A percentile compares a stretch with the other conserved stretches of the same genome.
Conservation (phyloP, 1,284 basidiomycete species). For the Mycena citricolor region DNA sequence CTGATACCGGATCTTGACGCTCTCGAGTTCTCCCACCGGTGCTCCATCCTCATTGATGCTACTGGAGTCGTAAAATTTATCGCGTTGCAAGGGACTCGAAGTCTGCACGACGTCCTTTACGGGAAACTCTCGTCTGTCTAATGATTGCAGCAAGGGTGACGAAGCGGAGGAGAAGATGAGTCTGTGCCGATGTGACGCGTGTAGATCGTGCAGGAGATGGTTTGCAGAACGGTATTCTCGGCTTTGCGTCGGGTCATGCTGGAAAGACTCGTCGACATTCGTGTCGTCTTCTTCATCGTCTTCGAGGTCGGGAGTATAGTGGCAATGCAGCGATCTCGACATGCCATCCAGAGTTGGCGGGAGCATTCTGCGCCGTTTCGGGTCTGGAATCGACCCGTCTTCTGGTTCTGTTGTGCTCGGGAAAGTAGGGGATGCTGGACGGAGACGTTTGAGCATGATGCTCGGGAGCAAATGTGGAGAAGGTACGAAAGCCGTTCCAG, state of each 20-base stretch:
- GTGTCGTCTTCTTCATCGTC: constrained; percentile 34
- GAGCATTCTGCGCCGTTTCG: constrained; percentile 49
- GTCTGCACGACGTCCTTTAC: neutral
- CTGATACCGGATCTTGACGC: constrained; percentile 61
- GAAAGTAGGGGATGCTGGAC: constrained; percentile 47
- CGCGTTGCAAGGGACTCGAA: neutral
- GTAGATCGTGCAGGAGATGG: constrained; percentile 63
- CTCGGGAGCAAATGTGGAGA: neutral
- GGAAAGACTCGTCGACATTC: constrained; percentile 35
- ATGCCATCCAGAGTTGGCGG: constrained; percentile 48
- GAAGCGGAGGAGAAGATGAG: constrained; percentile 41
- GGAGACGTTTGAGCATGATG: constrained; percentile 68
- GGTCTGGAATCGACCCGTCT: constrained; percentile 34
- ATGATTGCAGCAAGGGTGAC: constrained; percentile 12
- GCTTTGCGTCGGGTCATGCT: constrained; percentile 19
- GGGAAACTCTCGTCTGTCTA: neutral
- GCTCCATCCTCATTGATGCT: constrained; percentile 7
- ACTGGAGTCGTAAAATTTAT: constrained; percentile 1
- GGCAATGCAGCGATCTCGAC: constrained; percentile 39
- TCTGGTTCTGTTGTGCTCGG: constrained; percentile 34
- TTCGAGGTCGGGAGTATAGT: constrained; percentile 10
- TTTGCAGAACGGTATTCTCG: constrained; percentile 58
- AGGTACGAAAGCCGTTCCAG: no score
- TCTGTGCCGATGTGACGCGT: constrained; percentile 63
- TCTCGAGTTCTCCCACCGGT: constrained; percentile 34